Percentiles rank a stretch among this genome's conserved stretches.
phyloP scores from a whole-genome alignment of 2,329 filamentous ascomycete genomes.

The Colletotrichum acutatum region DNA sequence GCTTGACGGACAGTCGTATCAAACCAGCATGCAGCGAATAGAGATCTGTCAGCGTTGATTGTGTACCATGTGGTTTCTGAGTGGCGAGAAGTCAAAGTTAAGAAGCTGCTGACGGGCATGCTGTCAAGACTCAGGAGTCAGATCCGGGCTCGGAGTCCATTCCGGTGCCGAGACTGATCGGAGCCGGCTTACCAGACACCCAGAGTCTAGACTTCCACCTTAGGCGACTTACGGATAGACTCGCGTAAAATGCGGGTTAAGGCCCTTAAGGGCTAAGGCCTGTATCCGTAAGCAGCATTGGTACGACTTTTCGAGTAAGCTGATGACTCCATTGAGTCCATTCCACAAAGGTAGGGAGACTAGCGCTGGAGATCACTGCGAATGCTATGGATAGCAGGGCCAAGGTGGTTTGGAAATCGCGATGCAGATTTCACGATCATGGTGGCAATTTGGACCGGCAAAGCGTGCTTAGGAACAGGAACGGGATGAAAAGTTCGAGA shows the following conservation, averaged over 20 bases:
- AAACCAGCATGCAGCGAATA: too few species aligned
- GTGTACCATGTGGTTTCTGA: background rate
- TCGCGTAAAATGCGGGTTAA: too few species aligned
- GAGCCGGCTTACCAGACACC: background rate
- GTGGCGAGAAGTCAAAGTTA: background rate
- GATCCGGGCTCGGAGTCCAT: background rate
- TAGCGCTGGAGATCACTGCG: conserved; percentile 7
- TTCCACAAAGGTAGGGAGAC: background rate
- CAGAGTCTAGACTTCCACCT: background rate
- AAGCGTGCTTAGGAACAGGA: background rate
- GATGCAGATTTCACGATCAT: background rate
- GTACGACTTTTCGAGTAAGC: background rate
- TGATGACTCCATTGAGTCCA: conserved; percentile 24
- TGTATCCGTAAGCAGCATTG: background rate
- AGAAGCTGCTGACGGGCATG: background rate
- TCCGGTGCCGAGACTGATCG: conserved; percentile 1
- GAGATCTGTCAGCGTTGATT: background rate
- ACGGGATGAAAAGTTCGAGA: too few species aligned
- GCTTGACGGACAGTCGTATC: too few species aligned
- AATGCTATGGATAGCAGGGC: background rate
- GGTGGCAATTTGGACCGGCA: background rate
- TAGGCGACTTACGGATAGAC: too few species aligned
- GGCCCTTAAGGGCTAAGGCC: too few species aligned
- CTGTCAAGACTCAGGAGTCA: background rate
- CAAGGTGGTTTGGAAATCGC: background rate